Evolutionary conservation across 1,284 basidiomycete species (phyloP), one percentile per base, ranked within the genome.

Genomic region (Mycosarcoma maydis): DNA sequence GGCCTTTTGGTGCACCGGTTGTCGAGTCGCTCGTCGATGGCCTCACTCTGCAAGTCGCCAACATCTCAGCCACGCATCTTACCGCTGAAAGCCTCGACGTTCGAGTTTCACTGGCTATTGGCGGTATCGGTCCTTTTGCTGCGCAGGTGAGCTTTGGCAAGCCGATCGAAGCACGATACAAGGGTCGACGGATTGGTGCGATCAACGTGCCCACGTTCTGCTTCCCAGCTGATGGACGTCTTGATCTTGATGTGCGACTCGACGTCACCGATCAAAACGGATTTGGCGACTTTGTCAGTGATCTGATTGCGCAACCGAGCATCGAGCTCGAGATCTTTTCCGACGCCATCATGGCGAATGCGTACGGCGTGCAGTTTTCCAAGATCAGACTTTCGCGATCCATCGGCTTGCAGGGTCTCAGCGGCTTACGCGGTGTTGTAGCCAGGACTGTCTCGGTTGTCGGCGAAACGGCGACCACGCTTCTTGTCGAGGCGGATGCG

Each of bases 241-340:
- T 89, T 59, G 75, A 82, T 30, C 83, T 87, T 0, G 85, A 27
- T n/a, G 75, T 64, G 14, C 39, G 66, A 57, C 60, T 78, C 23
- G 69, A 51, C 3, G 81, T 82, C 51, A 77, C 74, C 7, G 51
- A 80, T 40, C 40, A 73, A 3, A 47, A 19, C 0, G 59, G 30
- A 50, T 91, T 91, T 76, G 88, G 88, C 1, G 81, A 84, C 8
- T 90, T 90, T 75, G 86, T 89, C 1, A 87, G 85, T 2, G 88
- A 85, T 80, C 78, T 91, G 53, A 83, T 90, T 23, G 88, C 90
- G 69, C 87, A 87, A 57, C 84, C 85, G n/a, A 83, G 81, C 51
- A 90, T 91, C 72, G 85, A 85, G 3, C 91, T 90, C 90, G 88
- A 85, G 2, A 87, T 91, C 44, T 87, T 86, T 11, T 88, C 89